Evolutionary conservation across 2,329 filamentous ascomycete species (phyloP), one percentile per base, ranked within the genome.

Genomic region (Aspergillus sp.): DNA sequence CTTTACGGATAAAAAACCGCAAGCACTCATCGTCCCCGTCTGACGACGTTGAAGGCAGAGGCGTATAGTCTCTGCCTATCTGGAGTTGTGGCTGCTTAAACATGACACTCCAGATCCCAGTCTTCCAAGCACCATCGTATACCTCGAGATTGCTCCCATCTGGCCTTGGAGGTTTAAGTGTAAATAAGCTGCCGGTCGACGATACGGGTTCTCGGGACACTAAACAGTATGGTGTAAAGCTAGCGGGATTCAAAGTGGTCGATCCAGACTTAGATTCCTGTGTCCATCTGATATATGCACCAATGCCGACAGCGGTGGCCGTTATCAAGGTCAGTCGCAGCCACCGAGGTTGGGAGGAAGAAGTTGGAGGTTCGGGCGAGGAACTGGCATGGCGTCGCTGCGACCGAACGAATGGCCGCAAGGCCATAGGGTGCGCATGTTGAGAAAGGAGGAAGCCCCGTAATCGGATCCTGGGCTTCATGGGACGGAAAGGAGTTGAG

Each of bases 71-170:
- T 61, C 95, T 80, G 44, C 91, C 90, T 66, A 99, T 96, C 75
- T 97, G 93, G 57, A 98, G 77, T 72, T 96, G 88, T 2, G 95
- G 95, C 77, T 98, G 95, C 77, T 96, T 96, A 70, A 96, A 86
- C 78, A 97, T 90, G 35, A 98, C 88, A 62, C 89, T 92, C 89
- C 91, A 96, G 43, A 96, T 82, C 4, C 90, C 89, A 56, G 84
- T 80, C 44, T 75, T 74, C 84, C 86, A 88, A 23, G 80, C 80
- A 11, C 75, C 65, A 4, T 72, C 67, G 57, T 82, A 80, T 39
- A 75, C 68, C 27, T 72, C 70, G 44, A 65, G 66, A 44, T 74
- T 76, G 59, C 56, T 62, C 53, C 60, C 63, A 56, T 65, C 72
- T 39, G 62, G 67, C 51, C 67, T 63, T 21, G 68, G 66, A 9